phyloP scores from a whole-genome alignment of 495 filamentous ascomycete genomes.

The Aspergillus egyptiacus region DNA sequence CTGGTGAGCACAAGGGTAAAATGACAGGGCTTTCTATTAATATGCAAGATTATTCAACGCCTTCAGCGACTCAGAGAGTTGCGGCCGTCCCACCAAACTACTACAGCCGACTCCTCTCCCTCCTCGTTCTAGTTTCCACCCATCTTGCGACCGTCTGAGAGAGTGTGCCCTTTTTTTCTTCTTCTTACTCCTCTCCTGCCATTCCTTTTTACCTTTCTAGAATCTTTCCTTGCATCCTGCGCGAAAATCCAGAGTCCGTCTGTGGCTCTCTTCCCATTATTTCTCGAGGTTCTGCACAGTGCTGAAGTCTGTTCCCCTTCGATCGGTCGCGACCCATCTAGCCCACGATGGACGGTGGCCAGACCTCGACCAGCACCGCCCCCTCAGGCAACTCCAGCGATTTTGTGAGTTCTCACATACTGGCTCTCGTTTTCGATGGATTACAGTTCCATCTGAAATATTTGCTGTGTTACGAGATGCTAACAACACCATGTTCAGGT shows the following conservation, averaged over 20 bases:
- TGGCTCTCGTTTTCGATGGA: conserved; percentile 4
- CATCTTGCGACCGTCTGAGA: conserved; percentile 6
- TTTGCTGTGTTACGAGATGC: conserved; percentile 18
- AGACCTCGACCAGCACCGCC: conserved; percentile 44
- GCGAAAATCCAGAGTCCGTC: conserved; percentile 8
- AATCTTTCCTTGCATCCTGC: conserved; percentile 6
- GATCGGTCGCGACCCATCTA: conserved; percentile 47
- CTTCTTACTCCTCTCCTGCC: conserved; percentile 5
- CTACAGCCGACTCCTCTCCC: conserved; percentile 11
- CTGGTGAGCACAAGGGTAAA: conserved; percentile 14
- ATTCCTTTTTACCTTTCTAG: conserved; percentile 6
- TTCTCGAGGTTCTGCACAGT: conserved; percentile 19
- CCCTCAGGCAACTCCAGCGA: conserved; percentile 69
- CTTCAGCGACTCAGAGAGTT: conserved; percentile 4
- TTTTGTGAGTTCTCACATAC: conserved; percentile 54
- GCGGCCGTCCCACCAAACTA: conserved; percentile 16
- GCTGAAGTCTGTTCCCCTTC: conserved; percentile 35
- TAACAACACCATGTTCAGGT: conserved; percentile 59
- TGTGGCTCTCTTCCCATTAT: conserved; percentile 20
- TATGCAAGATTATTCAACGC: conserved; percentile 16
- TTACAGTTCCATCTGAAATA: conserved; percentile 1
- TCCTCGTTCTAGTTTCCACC: conserved; percentile 3
- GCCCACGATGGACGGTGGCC: conserved; percentile 48
- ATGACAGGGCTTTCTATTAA: conserved; percentile 9
- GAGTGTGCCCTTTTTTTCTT: conserved; percentile 5